These are phyloP conservation scores for Trichosporon asahii DNA, from an alignment of 1,284 basidiomycete genomes.

Conservation along the genomic window DNA sequence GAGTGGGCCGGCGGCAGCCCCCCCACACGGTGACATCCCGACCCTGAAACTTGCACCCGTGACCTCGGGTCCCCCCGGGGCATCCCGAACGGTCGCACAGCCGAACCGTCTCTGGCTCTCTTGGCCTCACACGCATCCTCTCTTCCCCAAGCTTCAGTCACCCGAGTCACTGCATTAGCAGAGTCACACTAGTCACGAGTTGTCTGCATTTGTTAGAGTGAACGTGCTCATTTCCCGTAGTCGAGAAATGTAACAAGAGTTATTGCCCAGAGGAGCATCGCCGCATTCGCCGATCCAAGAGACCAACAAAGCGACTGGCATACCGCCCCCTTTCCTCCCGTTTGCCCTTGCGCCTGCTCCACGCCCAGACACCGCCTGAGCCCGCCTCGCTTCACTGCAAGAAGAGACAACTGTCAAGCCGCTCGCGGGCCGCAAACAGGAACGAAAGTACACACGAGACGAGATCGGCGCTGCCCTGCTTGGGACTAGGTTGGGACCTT, in stretches of 20 bases:
- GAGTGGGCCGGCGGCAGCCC: not conserved
- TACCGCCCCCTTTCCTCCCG: not conserved
- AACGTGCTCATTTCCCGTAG: not conserved
- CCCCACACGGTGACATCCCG: not conserved
- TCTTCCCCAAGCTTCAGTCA: not conserved
- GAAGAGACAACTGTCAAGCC: not conserved
- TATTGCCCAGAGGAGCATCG: not conserved
- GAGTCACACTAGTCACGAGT: not conserved
- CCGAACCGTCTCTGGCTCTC: not conserved
- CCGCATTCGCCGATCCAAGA: not conserved
- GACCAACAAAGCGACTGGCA: not conserved
- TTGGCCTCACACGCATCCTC: not conserved
- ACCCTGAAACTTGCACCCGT: not conserved
- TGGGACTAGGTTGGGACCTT: not conserved
- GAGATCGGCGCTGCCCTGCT: not conserved
- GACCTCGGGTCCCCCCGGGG: conserved; percentile 10
- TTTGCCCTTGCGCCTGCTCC: not conserved
- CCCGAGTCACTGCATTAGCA: not conserved
- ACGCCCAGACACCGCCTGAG: not conserved
- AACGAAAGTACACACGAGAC: not conserved
- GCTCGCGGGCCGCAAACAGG: not conserved
- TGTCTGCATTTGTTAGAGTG: not conserved
- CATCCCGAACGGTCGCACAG: not conserved
- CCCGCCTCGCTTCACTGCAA: not conserved
- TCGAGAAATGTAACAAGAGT: not conserved